Evolutionary conservation across 2,329 filamentous ascomycete genomes (phyloP).

Genomic region (Exophiala mesophila): DNA sequence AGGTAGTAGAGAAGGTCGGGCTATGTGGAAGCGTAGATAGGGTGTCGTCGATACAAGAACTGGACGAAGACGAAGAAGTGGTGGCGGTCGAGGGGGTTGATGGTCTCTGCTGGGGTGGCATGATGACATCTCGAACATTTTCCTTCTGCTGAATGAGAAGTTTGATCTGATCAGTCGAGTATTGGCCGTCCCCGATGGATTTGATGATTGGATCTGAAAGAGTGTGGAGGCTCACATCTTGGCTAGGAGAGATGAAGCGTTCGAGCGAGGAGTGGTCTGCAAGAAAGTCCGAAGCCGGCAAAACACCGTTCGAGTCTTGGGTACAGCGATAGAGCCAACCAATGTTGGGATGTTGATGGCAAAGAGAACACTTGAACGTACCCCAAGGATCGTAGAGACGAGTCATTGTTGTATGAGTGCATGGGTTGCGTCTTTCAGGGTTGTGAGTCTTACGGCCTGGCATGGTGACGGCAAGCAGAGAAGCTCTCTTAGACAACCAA

Average conservation of each 20-base stretch:
- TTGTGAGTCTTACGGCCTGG: conserved; percentile 16
- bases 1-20: conserved; percentile 26
- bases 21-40: conserved; percentile 25
- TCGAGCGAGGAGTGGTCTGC: neutral
- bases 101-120: conserved; percentile 24
- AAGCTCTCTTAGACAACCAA: too few relatives aligned
- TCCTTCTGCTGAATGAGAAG: conserved; percentile 40
- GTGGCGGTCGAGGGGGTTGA: conserved; percentile 16
- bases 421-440: conserved; percentile 35
- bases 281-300: conserved; percentile 33
- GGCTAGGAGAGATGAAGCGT: neutral
- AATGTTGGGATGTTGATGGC: conserved; percentile 50
- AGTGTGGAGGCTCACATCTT: conserved; percentile 16
- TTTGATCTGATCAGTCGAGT: conserved; percentile 39
- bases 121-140: conserved; percentile 29
- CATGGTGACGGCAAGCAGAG: conserved; percentile 14
- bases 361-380: conserved; percentile 53
- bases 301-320: conserved; percentile 53
- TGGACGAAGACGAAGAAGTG: conserved; percentile 10
- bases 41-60: conserved; percentile 9
- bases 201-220: conserved; percentile 37
- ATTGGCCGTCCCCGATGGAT: conserved; percentile 39
- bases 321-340: conserved; percentile 73
- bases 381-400: conserved; percentile 52
- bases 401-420: conserved; percentile 65